Base-by-base conservation (phyloP, 208 protist species). In the Acanthamoeba sp. region DNA sequence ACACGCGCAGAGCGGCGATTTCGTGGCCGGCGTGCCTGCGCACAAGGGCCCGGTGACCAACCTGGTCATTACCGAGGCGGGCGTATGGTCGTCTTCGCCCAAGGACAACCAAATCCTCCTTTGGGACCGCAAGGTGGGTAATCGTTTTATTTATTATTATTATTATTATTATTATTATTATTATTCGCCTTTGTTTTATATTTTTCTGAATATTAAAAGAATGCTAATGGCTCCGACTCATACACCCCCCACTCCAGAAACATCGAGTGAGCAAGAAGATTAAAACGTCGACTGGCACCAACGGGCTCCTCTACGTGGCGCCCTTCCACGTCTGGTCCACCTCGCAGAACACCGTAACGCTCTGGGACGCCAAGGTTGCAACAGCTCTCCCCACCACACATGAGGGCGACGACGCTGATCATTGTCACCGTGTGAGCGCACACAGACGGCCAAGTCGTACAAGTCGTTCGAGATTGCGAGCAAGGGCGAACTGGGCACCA, bases 271-370 rank as follows among this genome's bases (percentile, higher is more conserved):
- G 34, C 85, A 91, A 91, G 62, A 91, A 91, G 85, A 36, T 91
- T 14, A 91, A 91, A n/a, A 50, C 85, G 3, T 45, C 85, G 14
- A 5, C 32, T 0, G 62, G 62, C 38, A 32, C 71, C 85, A 91
- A 91, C 55, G 34, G 57, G 52, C 48, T 91, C 18, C 85, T 91
- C 55, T 91, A 71, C 45, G 85, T 91, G 57, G 55, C 52, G 40
- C 85, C 85, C 38, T 91, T 91, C 62, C 85, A 91, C 62, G 85
- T 91, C n/a, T 91, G 85, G 85, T 66, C 85, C 52, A 91, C 85
- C 40, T 91, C 85, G 7, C 38, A 50, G 40, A 42, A 71, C 36
- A 76, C 27, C 16, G 85, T 91, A 29, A 64, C 52, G 16, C 57
- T 91, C 29, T 91, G 85, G 85, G 85, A 91, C 40, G 85, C 85